These are phyloP conservation scores for Fusarium hostae DNA, from an alignment of 2,329 filamentous ascomycete genomes.

Conservation along the genomic window DNA sequence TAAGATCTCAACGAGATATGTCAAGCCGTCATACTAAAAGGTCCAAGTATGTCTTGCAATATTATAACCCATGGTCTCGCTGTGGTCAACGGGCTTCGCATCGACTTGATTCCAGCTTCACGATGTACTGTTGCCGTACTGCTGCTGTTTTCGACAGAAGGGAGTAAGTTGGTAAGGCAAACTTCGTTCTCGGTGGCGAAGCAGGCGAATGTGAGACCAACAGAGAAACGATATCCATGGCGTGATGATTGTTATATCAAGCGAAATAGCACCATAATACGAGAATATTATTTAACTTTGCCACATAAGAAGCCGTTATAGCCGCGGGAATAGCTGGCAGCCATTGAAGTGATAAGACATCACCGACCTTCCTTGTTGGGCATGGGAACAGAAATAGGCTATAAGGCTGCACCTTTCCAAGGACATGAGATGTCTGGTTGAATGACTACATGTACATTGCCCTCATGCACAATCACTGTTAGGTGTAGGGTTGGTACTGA, in stretches of 20 bases:
- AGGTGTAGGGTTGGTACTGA: not conserved
- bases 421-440: not conserved
- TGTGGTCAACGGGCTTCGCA: rapidly evolving
- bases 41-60: too few species aligned
- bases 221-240: not conserved
- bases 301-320: not conserved
- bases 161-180: not conserved
- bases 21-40: too few species aligned
- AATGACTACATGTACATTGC: not conserved
- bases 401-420: not conserved
- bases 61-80: not conserved
- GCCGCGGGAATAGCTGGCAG: not conserved
- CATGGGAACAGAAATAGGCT: not conserved
- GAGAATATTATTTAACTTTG: not conserved
- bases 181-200: not conserved
- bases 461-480: not conserved
- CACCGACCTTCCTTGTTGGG: not conserved
- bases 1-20: too few species aligned
- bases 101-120: not conserved
- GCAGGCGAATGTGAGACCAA: not conserved
- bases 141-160: not conserved
- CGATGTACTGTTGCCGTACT: not conserved
- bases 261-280: not conserved
- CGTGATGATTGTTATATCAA: not conserved
- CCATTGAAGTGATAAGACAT: not conserved